Conservation (phyloP, 2,329 filamentous ascomycete species). For the Claviceps humidiphila region DNA sequence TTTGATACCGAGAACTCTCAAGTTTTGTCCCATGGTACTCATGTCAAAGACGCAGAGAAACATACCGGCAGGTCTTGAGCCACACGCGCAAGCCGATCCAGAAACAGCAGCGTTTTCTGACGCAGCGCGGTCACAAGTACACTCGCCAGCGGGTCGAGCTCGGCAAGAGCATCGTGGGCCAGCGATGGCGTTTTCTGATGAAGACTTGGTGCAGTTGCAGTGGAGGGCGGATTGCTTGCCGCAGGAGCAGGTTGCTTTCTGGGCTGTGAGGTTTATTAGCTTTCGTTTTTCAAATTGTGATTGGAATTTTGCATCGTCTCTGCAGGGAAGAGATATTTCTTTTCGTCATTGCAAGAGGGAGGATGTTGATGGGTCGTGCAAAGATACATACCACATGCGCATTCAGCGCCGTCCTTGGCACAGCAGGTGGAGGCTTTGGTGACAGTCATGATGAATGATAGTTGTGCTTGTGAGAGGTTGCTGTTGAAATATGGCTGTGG, state of each 20-base stretch:
- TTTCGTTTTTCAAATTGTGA: too few relatives aligned
- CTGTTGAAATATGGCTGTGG: neutral
- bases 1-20: slow-evolving; percentile 6
- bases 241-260: slow-evolving; percentile 70
- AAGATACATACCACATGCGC: slow-evolving; percentile 40
- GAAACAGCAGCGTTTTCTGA: slow-evolving; percentile 52
- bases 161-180: slow-evolving; percentile 76
- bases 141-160: slow-evolving; percentile 63
- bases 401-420: slow-evolving; percentile 37
- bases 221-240: slow-evolving; percentile 76
- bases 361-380: too few relatives aligned
- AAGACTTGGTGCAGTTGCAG: slow-evolving; percentile 71
- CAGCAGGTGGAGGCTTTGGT: slow-evolving; percentile 40
- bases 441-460: slow-evolving; percentile 19
- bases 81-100: slow-evolving; percentile 62
- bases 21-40: too few relatives aligned
- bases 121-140: slow-evolving; percentile 63
- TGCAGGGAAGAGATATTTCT: too few relatives aligned
- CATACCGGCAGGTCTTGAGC: slow-evolving; percentile 57
- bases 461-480: slow-evolving; percentile 1
- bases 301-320: too few relatives aligned
- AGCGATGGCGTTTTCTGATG: slow-evolving; percentile 57
- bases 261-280: slow-evolving; percentile 24
- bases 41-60: slow-evolving; percentile 16
- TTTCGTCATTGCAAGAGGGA: too few relatives aligned